phyloP scores from a whole-genome alignment of 768 basidiomycete species.

The Phylloporus scabripes region DNA sequence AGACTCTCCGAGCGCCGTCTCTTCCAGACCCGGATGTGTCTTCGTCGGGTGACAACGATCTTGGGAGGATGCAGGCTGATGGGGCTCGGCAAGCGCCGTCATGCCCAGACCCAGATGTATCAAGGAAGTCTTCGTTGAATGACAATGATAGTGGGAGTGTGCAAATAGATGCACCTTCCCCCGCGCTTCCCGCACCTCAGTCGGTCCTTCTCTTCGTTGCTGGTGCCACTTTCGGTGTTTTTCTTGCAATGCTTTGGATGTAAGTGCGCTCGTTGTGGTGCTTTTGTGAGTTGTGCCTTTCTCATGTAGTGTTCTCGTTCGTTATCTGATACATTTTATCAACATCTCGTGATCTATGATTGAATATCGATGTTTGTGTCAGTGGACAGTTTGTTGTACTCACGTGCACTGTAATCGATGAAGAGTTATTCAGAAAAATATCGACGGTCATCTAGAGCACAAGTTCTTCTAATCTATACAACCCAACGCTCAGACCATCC shows the following conservation, averaged over 20 bases:
- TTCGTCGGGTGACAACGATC: neutral
- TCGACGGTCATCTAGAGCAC: slow-evolving; percentile 35
- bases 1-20: no score
- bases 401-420: neutral
- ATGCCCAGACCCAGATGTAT: no score
- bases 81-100: no score
- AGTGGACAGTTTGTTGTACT: neutral
- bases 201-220: neutral
- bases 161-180: neutral
- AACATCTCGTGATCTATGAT: neutral
- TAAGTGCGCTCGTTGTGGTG: neutral
- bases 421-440: no score
- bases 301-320: neutral
- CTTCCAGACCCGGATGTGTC: neutral
- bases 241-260: neutral
- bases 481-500: slow-evolving; percentile 48
- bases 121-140: neutral
- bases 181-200: neutral
- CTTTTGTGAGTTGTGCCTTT: neutral
- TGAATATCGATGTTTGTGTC: no score
- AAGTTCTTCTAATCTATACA: slow-evolving; percentile 72
- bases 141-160: neutral
- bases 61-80: no score
- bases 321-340: neutral
- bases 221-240: neutral